Evolutionary conservation across 2,329 filamentous ascomycete genomes (phyloP).

Genomic region (Metarhizium humberi): DNA sequence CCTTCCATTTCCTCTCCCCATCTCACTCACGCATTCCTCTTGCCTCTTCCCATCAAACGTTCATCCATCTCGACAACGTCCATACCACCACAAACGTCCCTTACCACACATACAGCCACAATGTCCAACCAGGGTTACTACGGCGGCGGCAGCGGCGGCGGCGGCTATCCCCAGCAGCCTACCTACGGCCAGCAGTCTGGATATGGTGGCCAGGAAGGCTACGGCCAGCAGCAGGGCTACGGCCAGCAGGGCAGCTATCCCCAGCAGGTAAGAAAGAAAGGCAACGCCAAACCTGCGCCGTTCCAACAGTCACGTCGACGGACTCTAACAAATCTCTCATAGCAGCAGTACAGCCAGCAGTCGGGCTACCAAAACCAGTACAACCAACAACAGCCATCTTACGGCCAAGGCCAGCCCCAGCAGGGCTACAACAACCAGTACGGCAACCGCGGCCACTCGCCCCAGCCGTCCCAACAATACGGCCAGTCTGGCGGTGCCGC

Average conservation of each 20-base stretch:
- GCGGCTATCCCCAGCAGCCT: constrained; percentile 14
- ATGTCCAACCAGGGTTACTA: constrained; percentile 33
- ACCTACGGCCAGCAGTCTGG: constrained; percentile 7
- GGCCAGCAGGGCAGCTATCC: constrained; percentile 8
- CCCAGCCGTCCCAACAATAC: constrained; percentile 7
- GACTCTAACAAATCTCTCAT: neutral
- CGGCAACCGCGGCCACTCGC: constrained; percentile 9
- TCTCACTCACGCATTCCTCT: neutral
- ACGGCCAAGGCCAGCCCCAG: constrained; percentile 10
- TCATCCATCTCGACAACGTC: neutral
- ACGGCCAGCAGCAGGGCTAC: constrained; percentile 17
- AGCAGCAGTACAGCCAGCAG: constrained; percentile 6
- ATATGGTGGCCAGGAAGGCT: constrained; percentile 14
- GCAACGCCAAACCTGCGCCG: neutral
- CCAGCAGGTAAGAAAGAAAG: constrained; percentile 9
- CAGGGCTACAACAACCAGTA: constrained; percentile 9
- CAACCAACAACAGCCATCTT: constrained; percentile 8
- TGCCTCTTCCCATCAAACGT: neutral
- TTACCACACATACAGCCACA: neutral
- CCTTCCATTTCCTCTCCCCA: neutral
- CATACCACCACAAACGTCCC: neutral
- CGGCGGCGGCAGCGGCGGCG: constrained; percentile 12
- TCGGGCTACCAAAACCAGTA: neutral
- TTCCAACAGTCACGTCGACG: neutral
- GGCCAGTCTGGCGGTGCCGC: constrained; percentile 14